phyloP scores from a whole-genome alignment of 352 stramenopile genomes.

The Pythium brachiatum region DNA sequence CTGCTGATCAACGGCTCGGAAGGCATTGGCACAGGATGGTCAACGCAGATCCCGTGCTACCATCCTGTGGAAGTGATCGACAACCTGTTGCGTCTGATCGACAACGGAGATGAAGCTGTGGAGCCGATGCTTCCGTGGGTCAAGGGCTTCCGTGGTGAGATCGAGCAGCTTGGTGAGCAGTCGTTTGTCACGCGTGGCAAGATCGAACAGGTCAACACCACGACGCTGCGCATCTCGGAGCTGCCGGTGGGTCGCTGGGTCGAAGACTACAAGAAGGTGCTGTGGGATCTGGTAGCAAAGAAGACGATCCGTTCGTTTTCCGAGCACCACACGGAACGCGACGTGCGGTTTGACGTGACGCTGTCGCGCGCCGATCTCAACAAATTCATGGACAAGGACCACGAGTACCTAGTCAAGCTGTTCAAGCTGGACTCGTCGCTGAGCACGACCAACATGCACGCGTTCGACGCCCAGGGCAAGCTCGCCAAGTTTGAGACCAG shows the following conservation, averaged over 20 bases:
- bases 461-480: slow-evolving; percentile 91
- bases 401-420: slow-evolving; percentile 65
- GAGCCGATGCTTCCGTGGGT: slow-evolving; percentile 93
- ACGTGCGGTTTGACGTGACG: slow-evolving; percentile 80
- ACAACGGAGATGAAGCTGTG: slow-evolving; percentile 48
- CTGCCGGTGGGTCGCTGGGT: slow-evolving; percentile 97
- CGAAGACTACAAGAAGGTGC: slow-evolving; percentile 97
- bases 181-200: slow-evolving; percentile 74
- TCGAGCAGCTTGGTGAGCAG: slow-evolving; percentile 67
- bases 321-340: slow-evolving; percentile 96
- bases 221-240: slow-evolving; percentile 96
- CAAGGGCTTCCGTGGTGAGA: slow-evolving; percentile 93
- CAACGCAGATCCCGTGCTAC: slow-evolving; percentile 94
- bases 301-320: slow-evolving; percentile 89
- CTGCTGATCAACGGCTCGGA: slow-evolving; percentile 98
- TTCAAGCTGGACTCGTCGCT: slow-evolving; percentile 95
- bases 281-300: slow-evolving; percentile 92
- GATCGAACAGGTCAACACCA: slow-evolving; percentile 82
- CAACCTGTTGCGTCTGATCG: slow-evolving; percentile 88
- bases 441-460: slow-evolving; percentile 97
- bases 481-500: slow-evolving; percentile 92
- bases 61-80: slow-evolving; percentile 95
- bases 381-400: slow-evolving; percentile 50
- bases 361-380: slow-evolving; percentile 81
- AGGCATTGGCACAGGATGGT: slow-evolving; percentile 99